phyloP scores from a whole-genome alignment of 129 eudicot species.

The carrot (Daucus carota) region DNA sequence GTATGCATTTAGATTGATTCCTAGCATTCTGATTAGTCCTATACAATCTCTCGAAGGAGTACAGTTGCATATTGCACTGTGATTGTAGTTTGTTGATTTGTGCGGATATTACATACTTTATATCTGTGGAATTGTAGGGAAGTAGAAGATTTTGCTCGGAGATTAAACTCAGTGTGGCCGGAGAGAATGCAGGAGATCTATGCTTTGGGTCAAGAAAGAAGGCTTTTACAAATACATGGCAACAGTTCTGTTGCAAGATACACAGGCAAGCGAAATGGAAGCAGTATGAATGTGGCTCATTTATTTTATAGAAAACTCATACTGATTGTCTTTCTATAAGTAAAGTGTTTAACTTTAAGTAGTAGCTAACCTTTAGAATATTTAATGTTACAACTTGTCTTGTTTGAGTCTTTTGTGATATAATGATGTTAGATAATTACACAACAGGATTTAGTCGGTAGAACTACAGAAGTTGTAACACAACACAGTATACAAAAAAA shows the following conservation, averaged over 20 bases:
- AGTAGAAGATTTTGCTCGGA: constrained; percentile 76
- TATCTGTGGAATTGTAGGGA: constrained; percentile 35
- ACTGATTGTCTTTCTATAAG: not conserved
- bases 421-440: not conserved
- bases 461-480: not conserved
- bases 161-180: constrained; percentile 71
- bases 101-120: not conserved
- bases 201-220: constrained; percentile 41
- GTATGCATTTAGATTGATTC: not conserved
- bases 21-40: not conserved
- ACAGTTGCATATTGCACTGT: not conserved
- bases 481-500: not conserved
- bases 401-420: not conserved
- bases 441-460: not conserved
- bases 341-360: not conserved
- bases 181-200: constrained; percentile 43
- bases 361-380: not conserved
- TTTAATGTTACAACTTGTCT: not conserved
- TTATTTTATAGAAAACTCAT: not conserved
- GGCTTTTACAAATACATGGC: constrained; percentile 29
- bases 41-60: not conserved
- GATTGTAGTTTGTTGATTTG: not conserved
- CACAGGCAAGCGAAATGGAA: constrained; percentile 20
- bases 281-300: not conserved
- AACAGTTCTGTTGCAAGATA: constrained; percentile 29